phyloP scores from a whole-genome alignment of 73 alveolate species.

The Uronychia setigera region DNA sequence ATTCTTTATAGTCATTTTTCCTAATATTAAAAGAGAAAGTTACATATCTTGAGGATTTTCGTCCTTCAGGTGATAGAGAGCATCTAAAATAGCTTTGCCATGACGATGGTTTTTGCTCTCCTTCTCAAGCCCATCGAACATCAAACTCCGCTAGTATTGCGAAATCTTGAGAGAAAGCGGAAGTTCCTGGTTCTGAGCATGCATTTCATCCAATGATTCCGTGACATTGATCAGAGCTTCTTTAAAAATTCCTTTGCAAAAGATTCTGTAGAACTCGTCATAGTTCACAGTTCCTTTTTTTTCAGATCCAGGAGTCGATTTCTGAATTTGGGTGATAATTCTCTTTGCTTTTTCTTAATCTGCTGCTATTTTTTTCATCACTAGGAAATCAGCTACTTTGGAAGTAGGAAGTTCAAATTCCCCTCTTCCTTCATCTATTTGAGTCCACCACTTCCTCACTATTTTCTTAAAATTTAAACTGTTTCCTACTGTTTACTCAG shows the following conservation, averaged over 20 bases:
- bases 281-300: conserved; percentile 15
- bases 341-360: conserved; percentile 27
- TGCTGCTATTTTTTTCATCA: conserved; percentile 52
- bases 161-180: conserved; percentile 40
- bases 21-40: neutral
- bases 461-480: conserved; percentile 14
- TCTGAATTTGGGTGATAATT: neutral
- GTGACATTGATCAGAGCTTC: conserved; percentile 63
- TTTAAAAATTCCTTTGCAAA: conserved; percentile 70
- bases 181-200: neutral
- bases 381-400: conserved; percentile 44
- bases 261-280: conserved; percentile 61
- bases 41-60: neutral
- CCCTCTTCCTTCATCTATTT: conserved; percentile 33
- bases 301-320: neutral
- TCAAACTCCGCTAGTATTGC: conserved; percentile 44
- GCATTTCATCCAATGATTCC: conserved; percentile 16
- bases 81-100: conserved; percentile 53
- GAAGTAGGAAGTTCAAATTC: conserved; percentile 22
- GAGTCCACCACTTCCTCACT: conserved; percentile 56
- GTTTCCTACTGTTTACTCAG: conserved; percentile 36
- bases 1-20: conserved; percentile 15
- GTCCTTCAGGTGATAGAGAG: conserved; percentile 30
- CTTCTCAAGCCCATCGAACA: conserved; percentile 47
- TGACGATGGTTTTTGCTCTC: conserved; percentile 26